phyloP scores from a whole-genome alignment of 352 stramenopile genomes.

The Phytophthora quininea region DNA sequence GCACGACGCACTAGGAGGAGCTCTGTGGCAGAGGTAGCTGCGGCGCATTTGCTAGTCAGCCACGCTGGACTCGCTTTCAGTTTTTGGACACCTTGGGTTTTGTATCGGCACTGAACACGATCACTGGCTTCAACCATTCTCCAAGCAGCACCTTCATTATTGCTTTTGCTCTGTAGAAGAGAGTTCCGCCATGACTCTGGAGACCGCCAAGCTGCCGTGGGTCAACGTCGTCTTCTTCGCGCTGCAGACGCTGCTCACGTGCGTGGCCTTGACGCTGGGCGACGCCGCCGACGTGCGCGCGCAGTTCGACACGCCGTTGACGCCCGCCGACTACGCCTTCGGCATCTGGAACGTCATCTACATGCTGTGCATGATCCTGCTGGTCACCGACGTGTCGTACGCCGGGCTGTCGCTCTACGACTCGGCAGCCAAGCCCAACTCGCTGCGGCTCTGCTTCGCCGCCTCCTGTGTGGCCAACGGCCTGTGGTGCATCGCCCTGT shows the following conservation, averaged over 20 bases:
- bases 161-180: background rate
- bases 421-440: slow-evolving; percentile 44
- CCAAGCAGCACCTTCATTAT: slow-evolving; percentile 12
- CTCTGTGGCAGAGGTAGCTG: background rate
- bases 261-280: slow-evolving; percentile 37
- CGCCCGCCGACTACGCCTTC: slow-evolving; percentile 58
- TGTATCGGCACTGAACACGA: background rate
- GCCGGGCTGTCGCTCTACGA: slow-evolving; percentile 55
- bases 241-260: slow-evolving; percentile 56
- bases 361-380: slow-evolving; percentile 58
- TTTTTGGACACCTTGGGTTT: background rate
- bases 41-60: background rate
- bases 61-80: background rate
- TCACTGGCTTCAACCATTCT: background rate
- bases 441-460: slow-evolving; percentile 61
- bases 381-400: slow-evolving; percentile 60
- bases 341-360: slow-evolving; percentile 77
- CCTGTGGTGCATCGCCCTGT: slow-evolving; percentile 62
- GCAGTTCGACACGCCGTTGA: slow-evolving; percentile 57
- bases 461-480: slow-evolving; percentile 56
- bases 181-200: background rate
- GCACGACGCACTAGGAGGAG: slow-evolving; percentile 33
- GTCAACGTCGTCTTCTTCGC: slow-evolving; percentile 63
- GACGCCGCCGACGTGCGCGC: slow-evolving; percentile 28
- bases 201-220: slow-evolving; percentile 40